phyloP scores from a whole-genome alignment of 1,284 basidiomycete genomes.

The Agroathelia rolfsii region DNA sequence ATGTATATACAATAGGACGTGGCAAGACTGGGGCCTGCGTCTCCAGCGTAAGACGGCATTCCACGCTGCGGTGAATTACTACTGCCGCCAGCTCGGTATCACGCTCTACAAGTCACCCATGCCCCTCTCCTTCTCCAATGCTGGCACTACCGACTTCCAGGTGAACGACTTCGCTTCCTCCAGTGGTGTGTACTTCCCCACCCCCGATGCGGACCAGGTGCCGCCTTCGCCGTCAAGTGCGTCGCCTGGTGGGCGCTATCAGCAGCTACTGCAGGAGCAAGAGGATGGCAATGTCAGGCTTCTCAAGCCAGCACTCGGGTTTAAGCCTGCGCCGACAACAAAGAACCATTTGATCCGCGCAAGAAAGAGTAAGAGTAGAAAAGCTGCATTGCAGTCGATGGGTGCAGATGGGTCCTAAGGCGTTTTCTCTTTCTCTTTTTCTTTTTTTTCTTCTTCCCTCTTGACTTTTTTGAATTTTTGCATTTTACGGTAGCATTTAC shows the following conservation, averaged over 20 bases:
- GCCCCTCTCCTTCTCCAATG: constrained; percentile 42
- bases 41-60: constrained; percentile 59
- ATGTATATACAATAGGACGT: constrained; percentile 25
- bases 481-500: no score
- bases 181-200: constrained; percentile 19
- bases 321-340: constrained; percentile 34
- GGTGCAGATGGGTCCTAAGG: constrained; percentile 19
- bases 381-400: constrained; percentile 33
- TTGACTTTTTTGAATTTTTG: no score
- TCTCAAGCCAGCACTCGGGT: constrained; percentile 30
- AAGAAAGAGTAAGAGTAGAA: constrained; percentile 39
- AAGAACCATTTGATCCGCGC: constrained; percentile 27
- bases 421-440: background rate
- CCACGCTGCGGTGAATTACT: constrained; percentile 64
- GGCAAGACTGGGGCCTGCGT: constrained; percentile 59
- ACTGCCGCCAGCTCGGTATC: constrained; percentile 59
- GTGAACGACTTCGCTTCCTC: no score
- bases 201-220: constrained; percentile 8
- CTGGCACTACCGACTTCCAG: no score
- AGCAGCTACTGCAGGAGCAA: constrained; percentile 7
- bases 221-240: background rate
- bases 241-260: background rate
- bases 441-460: no score
- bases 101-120: constrained; percentile 45
- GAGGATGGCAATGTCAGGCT: constrained; percentile 9